Base-by-base conservation (phyloP, 176 grass and related monocot genomes). In the Oryza officinalis region DNA sequence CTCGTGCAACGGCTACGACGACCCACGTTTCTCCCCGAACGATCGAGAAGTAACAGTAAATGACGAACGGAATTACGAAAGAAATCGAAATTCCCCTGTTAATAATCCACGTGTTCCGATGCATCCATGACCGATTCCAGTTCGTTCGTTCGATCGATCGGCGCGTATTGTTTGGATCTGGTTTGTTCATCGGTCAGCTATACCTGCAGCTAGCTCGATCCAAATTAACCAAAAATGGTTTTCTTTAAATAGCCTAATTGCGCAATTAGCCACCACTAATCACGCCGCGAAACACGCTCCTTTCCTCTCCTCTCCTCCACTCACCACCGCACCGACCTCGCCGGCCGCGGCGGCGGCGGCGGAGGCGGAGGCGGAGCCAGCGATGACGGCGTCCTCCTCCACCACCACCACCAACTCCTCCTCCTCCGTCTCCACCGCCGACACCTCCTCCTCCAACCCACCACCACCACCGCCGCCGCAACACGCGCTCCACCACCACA, bases 361-460 rank as follows among this genome's bases (percentile, higher is more conserved):
- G 33, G 33, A 35, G 5, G 32, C 32, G 32, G 32, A 33, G 50
- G 50, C 18, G 50, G 57, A 25, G 57, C 57, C 20, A n/a, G 2
- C 20, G 3, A 61, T 61, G 57, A 61, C 57, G 22, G 5, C 81
- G 44, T 27, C 57, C 5, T 91, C 86, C 40, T 45, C 65, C 65
- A 10, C 71, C 78, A 30, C 71, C 78, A 30, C 28, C 28, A 63
- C 45, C 49, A 10, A 65, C 41, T 13, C 72, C 77, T 76, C 72
- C 85, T 22, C 22, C 60, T 49, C 73, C 52, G 5, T 12, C 10
- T 83, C 80, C 23, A 57, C 77, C 44, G 10, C 54, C 72, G 20
- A 5, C 59, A 14, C 44, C 72, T 12, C 72, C 63, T 52, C 49
- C 57, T 25, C 57, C 57, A 61, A 61, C n/a, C n/a, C 50, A 57